Evolutionary conservation across 768 basidiomycete species (phyloP).

Genomic region (Galerina marginata): DNA sequence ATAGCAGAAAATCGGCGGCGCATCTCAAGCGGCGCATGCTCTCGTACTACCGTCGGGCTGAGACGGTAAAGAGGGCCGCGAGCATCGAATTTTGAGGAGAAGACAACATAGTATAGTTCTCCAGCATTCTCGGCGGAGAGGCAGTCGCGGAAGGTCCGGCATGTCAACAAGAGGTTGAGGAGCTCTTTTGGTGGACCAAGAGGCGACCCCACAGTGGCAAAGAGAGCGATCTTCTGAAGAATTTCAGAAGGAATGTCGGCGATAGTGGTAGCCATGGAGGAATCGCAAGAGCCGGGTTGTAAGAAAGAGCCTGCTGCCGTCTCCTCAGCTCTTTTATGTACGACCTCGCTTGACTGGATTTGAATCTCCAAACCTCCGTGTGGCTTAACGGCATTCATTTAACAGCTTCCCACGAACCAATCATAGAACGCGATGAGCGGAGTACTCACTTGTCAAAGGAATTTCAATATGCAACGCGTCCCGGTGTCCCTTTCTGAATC

Average conservation of each 20-base stretch:
- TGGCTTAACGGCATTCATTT: conserved; percentile 31
- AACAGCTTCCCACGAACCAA: conserved; percentile 23
- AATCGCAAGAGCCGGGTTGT: background rate
- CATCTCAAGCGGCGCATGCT: conserved; percentile 49
- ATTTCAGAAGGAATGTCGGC: conserved; percentile 38
- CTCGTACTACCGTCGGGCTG: conserved; percentile 28
- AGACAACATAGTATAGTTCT: conserved; percentile 43
- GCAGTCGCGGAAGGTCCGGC: conserved; percentile 34
- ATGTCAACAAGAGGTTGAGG: conserved; percentile 36
- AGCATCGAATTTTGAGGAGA: conserved; percentile 55
- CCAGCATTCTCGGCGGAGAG: conserved; percentile 30
- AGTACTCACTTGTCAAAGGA: conserved; percentile 18
- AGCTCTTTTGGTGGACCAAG: conserved; percentile 40
- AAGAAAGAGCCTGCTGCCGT: conserved; percentile 5
- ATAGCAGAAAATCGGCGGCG: conserved; percentile 49
- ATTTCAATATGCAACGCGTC: conserved; percentile 10
- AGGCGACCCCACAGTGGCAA: conserved; percentile 31
- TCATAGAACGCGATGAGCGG: conserved; percentile 15
- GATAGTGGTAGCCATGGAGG: conserved; percentile 38
- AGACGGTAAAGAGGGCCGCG: conserved; percentile 47
- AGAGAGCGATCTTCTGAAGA: conserved; percentile 40
- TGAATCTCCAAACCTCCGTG: conserved; percentile 18
- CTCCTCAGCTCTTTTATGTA: conserved; percentile 14
- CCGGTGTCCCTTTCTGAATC: conserved; percentile 8
- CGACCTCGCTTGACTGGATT: conserved; percentile 12